phyloP scores from a whole-genome alignment of 306 rosid species.

The Cotoneaster glaucophyllus region DNA sequence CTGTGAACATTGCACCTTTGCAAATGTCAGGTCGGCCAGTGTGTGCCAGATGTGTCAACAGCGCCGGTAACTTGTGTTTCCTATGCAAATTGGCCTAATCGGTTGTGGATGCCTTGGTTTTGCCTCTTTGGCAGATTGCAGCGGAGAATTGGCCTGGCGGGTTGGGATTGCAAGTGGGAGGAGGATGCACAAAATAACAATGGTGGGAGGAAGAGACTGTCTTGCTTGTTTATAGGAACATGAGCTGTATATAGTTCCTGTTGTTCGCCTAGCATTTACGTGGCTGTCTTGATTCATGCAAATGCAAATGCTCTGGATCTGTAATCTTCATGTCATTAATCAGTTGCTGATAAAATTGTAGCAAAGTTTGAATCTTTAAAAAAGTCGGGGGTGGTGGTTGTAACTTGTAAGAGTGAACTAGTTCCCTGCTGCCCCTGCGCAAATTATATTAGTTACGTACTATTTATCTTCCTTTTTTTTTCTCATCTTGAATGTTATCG shows the following conservation, averaged over 20 bases:
- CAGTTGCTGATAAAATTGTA: constrained; percentile 6
- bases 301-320: constrained; percentile 6
- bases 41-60: constrained; percentile 42
- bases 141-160: background rate
- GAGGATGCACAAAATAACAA: constrained; percentile 1
- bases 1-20: constrained; percentile 47
- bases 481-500: background rate
- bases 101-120: constrained; percentile 2
- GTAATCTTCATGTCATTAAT: constrained; percentile 1
- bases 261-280: background rate
- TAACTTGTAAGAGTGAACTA: constrained; percentile 10
- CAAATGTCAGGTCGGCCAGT: constrained; percentile 25
- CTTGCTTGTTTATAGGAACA: constrained; percentile 6
- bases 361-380: constrained; percentile 10
- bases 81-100: constrained; percentile 2
- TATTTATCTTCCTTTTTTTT: background rate
- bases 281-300: constrained; percentile 20
- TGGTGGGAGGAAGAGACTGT: constrained; percentile 2
- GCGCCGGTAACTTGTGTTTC: constrained; percentile 20
- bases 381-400: background rate
- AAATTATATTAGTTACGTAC: constrained; percentile 14
- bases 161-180: background rate
- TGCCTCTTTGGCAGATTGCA: constrained; percentile 1
- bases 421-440: constrained; percentile 4
- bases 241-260: constrained; percentile 29